These are phyloP conservation scores for Hypomontagnella monticulosa DNA, from an alignment of 495 filamentous ascomycete species.

Conservation along the genomic window DNA sequence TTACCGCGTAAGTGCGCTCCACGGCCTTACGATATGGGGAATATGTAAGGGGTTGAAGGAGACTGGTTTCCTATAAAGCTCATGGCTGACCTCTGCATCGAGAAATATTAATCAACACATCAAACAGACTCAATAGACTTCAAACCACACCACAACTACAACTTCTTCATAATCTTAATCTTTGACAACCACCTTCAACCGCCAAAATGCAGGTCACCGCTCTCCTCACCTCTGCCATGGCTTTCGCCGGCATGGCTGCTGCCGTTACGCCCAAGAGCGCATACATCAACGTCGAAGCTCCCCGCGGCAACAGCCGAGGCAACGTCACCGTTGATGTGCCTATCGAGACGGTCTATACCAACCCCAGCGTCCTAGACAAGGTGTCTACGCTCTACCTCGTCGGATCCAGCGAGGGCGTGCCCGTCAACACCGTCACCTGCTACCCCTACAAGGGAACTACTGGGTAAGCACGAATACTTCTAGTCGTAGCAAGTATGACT, in stretches of 20 bases:
- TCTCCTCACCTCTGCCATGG: constrained; percentile 26
- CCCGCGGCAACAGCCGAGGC: constrained; percentile 21
- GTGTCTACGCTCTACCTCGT: constrained; percentile 38
- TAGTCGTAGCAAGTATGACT: background rate
- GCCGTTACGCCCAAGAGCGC: constrained; percentile 9
- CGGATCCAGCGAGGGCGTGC: background rate
- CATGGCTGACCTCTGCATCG: constrained; percentile 10
- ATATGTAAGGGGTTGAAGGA: constrained; percentile 1
- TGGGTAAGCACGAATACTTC: constrained; percentile 10
- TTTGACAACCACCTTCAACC: constrained; percentile 19
- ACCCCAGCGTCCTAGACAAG: background rate
- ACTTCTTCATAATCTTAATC: constrained; percentile 11
- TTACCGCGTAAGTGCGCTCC: constrained; percentile 21
- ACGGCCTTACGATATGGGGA: background rate
- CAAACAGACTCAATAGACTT: constrained; percentile 14
- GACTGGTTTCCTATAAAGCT: constrained; percentile 25
- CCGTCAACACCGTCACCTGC: constrained; percentile 21
- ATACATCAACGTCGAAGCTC: constrained; percentile 25
- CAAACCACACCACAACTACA: constrained; percentile 19
- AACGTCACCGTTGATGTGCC: constrained; percentile 21
- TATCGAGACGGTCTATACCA: background rate
- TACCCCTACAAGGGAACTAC: constrained; percentile 5
- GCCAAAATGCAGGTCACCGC: constrained; percentile 35
- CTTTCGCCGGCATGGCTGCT: constrained; percentile 21
- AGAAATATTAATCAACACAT: constrained; percentile 22